A percentile compares a stretch with the other conserved stretches of the same genome.
Evolutionary conservation across 495 filamentous ascomycete genomes (phyloP).

Genomic region (Podospora anserina): DNA sequence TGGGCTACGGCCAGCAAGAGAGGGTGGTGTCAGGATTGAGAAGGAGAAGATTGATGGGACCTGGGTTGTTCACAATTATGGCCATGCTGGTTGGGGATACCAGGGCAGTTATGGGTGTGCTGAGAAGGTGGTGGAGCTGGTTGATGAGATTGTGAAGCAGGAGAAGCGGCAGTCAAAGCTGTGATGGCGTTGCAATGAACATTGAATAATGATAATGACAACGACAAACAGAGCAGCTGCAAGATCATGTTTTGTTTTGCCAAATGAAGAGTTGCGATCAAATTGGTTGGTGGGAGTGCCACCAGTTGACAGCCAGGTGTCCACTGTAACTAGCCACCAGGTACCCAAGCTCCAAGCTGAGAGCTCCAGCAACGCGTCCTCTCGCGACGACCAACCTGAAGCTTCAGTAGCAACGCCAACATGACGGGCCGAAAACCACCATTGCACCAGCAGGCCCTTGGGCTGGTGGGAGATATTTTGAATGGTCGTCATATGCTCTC

Average conservation of each 20-base stretch:
- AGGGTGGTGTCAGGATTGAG: conserved; percentile 77
- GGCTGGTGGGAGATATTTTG: conserved; percentile 36
- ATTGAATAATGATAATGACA: neutral
- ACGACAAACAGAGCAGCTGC: neutral
- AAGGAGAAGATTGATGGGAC: conserved; percentile 68
- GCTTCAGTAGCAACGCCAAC: conserved; percentile 6
- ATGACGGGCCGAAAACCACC: conserved; percentile 19
- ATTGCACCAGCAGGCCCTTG: conserved; percentile 16
- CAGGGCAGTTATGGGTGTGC: conserved; percentile 87
- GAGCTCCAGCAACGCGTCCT: conserved; percentile 19
- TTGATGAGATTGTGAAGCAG: conserved; percentile 52
- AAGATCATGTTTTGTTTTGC: neutral
- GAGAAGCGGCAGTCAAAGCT: conserved; percentile 19
- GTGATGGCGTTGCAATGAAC: conserved; percentile 7
- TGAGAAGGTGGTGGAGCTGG: conserved; percentile 62
- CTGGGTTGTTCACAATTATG: conserved; percentile 91
- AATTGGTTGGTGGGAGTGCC: neutral
- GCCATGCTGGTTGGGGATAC: conserved; percentile 90
- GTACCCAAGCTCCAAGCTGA: neutral
- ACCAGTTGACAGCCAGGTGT: conserved; percentile 5
- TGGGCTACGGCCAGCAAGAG: conserved; percentile 74
- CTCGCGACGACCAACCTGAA: neutral
- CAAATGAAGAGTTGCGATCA: neutral
- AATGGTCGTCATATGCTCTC: conserved; percentile 42
- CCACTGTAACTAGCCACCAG: neutral